Evolutionary conservation across 768 basidiomycete genomes (phyloP), one percentile per base, ranked within the genome.

Genomic region (Hypsizygus marmoreus): DNA sequence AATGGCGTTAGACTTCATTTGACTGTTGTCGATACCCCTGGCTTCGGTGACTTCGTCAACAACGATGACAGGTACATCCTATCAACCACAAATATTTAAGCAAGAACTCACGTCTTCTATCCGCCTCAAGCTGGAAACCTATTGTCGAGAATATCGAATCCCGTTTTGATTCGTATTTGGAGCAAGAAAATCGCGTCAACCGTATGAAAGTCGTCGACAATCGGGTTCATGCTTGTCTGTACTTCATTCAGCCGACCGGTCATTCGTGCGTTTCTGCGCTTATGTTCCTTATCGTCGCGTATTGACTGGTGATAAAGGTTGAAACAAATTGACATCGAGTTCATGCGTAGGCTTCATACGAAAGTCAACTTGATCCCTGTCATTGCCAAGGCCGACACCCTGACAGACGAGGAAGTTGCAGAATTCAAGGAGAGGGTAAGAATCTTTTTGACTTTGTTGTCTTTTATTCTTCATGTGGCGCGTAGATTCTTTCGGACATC

Each of bases 11-110:
- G 95, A 56, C 82, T 98, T 33, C 93, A 94, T 63, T 73, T 99
- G 45, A 98, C 94, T n/a, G 95, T 99, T 51, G 97, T 99, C 53
- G 97, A 99, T 66, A 99, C 95, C 22, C 97, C 97, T 45, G 97
- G 97, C 25, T 99, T 97, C 62, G 97, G 97, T 50, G 97, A 99
- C 68, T 98, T 97, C 67, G 95, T 98, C 63, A 97, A 99, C 77
- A 99, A 99, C 67, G 92, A 97, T 58, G 93, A 97, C 62, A 94
- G 94, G 93, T 92, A 52, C 54, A 71, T 54, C 54, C 57, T 37
- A 54, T 47, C 30, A 41, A n/a, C n/a, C n/a, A n/a, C 43, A 42
- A 42, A 46, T 45, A 48, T 52, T 40, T 56, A 38, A 30, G 14
- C 29, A 22, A 16, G 25, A 40, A 41, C 40, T 38, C 45, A 56